Evolutionary conservation across 768 basidiomycete genomes (phyloP).

Genomic region (Boletus coccyginus): DNA sequence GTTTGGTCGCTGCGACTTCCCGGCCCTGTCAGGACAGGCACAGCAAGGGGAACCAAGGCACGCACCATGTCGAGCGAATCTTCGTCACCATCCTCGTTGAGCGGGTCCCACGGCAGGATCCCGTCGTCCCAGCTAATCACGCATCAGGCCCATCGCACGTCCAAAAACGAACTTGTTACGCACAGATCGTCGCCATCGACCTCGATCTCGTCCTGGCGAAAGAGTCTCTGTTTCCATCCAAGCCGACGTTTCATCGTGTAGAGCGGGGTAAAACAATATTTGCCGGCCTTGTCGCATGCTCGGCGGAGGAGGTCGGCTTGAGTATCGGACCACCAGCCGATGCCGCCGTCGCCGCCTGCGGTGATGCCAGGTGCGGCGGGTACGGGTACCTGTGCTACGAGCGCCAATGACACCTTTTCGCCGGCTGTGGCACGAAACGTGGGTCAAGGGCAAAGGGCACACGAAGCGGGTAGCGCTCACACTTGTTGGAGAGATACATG

Average conservation of each 20-base stretch:
- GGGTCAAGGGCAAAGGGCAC: not conserved
- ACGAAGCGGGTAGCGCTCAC: not conserved
- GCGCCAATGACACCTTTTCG: constrained; percentile 24
- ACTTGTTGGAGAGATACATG: constrained; percentile 33
- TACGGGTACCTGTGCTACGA: constrained; percentile 15
- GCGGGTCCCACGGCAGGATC: constrained; percentile 20
- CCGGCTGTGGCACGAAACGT: constrained; percentile 12
- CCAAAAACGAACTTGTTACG: constrained; percentile 1
- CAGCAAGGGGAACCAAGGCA: too few relatives aligned
- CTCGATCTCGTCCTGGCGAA: constrained; percentile 2
- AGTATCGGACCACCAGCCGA: constrained; percentile 23
- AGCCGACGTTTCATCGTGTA: constrained; percentile 20
- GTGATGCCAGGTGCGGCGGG: not conserved
- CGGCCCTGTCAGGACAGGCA: too few relatives aligned
- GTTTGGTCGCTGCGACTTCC: not conserved
- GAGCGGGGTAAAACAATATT: constrained; percentile 28
- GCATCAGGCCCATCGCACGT: not conserved
- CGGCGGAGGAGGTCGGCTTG: constrained; percentile 22
- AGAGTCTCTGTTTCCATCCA: not conserved
- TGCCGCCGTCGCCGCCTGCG: constrained; percentile 8
- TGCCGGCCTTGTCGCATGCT: constrained; percentile 19
- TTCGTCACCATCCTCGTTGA: constrained; percentile 24
- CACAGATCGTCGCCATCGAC: constrained; percentile 14
- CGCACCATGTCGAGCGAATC: constrained; percentile 17
- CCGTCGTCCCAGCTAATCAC: constrained; percentile 22